Conservation (phyloP, 2,329 filamentous ascomycete species). For the Aspergillus novoparasiticus region DNA sequence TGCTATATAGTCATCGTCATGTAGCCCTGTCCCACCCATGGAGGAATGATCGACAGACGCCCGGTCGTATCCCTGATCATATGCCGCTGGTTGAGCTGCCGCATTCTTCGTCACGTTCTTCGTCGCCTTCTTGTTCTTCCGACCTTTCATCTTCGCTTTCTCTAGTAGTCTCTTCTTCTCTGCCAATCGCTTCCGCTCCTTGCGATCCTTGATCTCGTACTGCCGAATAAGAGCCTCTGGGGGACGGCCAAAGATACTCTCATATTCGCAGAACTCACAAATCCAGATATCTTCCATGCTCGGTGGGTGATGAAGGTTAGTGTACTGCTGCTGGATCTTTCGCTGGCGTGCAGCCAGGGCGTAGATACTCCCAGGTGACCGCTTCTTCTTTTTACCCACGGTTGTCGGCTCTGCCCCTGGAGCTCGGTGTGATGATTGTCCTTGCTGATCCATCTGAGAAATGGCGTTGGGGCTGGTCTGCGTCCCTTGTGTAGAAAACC, state of each 20-base stretch:
- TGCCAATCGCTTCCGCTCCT: conserved; percentile 79
- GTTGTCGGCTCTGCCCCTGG: conserved; percentile 49
- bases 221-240: conserved; percentile 82
- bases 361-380: conserved; percentile 71
- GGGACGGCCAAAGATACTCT: conserved; percentile 87
- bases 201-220: conserved; percentile 93
- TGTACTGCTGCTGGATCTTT: conserved; percentile 73
- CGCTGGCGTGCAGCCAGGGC: conserved; percentile 74
- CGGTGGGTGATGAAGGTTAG: conserved; percentile 75
- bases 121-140: conserved; percentile 81
- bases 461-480: conserved; percentile 58
- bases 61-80: conserved; percentile 46
- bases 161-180: conserved; percentile 83
- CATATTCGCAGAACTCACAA: conserved; percentile 98
- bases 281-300: conserved; percentile 80
- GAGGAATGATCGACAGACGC: conserved; percentile 43
- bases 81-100: conserved; percentile 34
- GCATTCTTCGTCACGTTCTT: conserved; percentile 63
- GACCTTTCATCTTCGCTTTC: conserved; percentile 90
- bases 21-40: conserved; percentile 43
- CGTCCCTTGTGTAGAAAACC: conserved; percentile 56
- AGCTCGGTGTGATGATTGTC: conserved; percentile 32
- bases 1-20: conserved; percentile 53
- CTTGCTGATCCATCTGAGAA: conserved; percentile 35
- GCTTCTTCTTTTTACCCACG: conserved; percentile 65